Conservation (phyloP, 345 rosid genomes). For the Gossypium thurberi region DNA sequence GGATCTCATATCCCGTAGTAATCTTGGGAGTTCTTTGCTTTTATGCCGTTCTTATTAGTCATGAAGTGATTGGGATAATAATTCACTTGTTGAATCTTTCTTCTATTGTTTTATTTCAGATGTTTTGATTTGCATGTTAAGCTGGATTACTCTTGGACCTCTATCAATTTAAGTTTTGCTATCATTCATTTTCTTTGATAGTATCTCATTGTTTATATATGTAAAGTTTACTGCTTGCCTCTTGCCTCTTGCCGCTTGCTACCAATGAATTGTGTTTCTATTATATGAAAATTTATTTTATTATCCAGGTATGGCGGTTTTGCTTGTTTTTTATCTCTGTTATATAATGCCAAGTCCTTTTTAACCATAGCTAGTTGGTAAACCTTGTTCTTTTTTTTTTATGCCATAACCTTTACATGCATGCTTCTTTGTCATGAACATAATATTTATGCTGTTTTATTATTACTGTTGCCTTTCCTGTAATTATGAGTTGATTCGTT, state of each 20-base stretch:
- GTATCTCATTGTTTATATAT: neutral
- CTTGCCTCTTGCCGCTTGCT: neutral
- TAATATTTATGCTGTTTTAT: neutral
- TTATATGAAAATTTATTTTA: neutral
- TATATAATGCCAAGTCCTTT: neutral
- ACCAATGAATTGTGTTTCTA: neutral
- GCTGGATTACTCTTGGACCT: neutral
- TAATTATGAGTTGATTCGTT: neutral
- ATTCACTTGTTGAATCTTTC: neutral
- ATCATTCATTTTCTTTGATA: neutral
- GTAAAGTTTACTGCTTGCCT: neutral
- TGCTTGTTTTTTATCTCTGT: neutral
- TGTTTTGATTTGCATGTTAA: constrained; percentile 4
- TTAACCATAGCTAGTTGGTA: neutral
- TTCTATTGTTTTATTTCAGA: neutral
- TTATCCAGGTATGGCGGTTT: neutral
- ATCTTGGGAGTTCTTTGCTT: neutral
- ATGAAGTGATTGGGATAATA: neutral
- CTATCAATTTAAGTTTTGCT: neutral
- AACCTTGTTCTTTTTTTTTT: neutral
- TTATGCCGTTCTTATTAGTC: neutral
- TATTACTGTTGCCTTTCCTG: neutral
- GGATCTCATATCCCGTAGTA: neutral
- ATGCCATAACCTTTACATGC: neutral
- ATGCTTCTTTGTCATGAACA: neutral